Evolutionary conservation across 768 basidiomycete genomes (phyloP), one percentile per base, ranked within the genome.

Genomic region (Amanita inopinata): DNA sequence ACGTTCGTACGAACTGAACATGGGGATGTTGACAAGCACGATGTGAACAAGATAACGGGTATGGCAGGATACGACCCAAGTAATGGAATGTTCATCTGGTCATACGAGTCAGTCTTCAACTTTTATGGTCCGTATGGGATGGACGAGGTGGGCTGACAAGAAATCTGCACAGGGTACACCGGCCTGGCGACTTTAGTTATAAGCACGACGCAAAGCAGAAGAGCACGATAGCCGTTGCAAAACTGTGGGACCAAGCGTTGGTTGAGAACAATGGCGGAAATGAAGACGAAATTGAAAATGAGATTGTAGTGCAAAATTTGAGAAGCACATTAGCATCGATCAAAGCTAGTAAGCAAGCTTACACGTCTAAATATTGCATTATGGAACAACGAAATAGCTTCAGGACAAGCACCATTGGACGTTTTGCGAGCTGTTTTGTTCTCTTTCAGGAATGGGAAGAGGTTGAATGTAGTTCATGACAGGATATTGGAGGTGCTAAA

Each of bases 151-250:
- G n/a, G n/a, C 9, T 24, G 19, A 3, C 19, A 4, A 15, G 17
- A 20, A 24, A 8, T 17, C 3, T 25, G 20, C 4, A 9, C 27
- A 85, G 85, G 55, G 66, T 69, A 10, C 60, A 66, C 28, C 69
- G 74, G 34, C 82, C 82, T 0, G 70, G 74, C 0, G 84, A 88
- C 58, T 85, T 87, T 53, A 84, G 79, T 58, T 88, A 88, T 64
- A 85, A 82, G 48, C 78, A 83, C 50, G 82, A 87, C 54, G 80
- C 85, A 4, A 73, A 74, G 54, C 76, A 76, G 35, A 67, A 58
- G 38, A 71, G 63, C 40, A 66, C 63, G 31, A 61, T 86, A 15
- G 59, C 83, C 19, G 68, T 77, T n/a, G 69, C 80, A 6, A 65
- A 66, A 37, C 51, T 84, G 41, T 77, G 75, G 74, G 52, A 68